Conservation (phyloP, 2,329 filamentous ascomycete genomes). For the Trichoderma aggressivum region DNA sequence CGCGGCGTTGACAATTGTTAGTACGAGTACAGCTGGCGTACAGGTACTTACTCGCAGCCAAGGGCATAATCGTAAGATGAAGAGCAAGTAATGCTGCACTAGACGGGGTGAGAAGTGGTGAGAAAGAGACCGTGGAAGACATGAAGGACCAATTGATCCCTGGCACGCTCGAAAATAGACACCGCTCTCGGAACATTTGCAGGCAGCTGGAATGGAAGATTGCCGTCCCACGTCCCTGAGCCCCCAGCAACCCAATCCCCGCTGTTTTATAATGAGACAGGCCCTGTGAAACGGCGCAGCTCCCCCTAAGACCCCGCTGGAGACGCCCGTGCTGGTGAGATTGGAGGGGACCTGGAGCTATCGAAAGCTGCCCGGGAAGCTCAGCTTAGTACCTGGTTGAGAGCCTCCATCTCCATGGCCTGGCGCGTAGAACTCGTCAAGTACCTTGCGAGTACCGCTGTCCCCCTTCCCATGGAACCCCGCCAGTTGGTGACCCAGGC, state of each 20-base stretch:
- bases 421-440: not conserved
- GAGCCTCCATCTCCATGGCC: too few relatives aligned
- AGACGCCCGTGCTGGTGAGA: not conserved
- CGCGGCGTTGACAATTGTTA: not conserved
- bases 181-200: slow-evolving; percentile 4
- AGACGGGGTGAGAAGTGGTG: not conserved
- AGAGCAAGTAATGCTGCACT: too few relatives aligned
- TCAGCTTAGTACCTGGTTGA: not conserved
- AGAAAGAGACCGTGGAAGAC: not conserved
- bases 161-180: slow-evolving; percentile 7
- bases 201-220: too few relatives aligned
- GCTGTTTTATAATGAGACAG: slow-evolving; percentile 13
- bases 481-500: not conserved
- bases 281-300: slow-evolving; percentile 1
- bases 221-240: not conserved
- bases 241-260: not conserved
- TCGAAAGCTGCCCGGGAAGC: not conserved
- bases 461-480: not conserved
- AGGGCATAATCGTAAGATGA: not conserved
- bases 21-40: not conserved
- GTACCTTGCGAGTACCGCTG: not conserved
- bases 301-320: slow-evolving; percentile 6
- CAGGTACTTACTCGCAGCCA: not conserved
- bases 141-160: not conserved
- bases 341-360: slow-evolving; percentile 4